Conservation (phyloP, 1,139 yeast species). For the Geotrichum klebahnii region DNA sequence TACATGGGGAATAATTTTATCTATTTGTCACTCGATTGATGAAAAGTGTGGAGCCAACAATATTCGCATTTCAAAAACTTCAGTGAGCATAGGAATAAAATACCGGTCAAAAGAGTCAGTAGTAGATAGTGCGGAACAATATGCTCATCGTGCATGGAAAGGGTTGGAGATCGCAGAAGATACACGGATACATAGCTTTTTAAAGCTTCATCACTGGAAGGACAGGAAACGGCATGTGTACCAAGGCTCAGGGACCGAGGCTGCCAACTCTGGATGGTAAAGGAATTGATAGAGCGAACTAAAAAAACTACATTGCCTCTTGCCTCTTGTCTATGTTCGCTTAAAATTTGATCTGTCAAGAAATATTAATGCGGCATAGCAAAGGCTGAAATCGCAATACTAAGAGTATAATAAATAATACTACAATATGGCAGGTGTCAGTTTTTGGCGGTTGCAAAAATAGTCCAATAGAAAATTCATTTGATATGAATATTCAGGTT, state of each 20-base stretch:
- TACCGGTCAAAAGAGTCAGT: conserved; percentile 21
- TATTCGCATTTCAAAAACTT: conserved; percentile 18
- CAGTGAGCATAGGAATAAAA: conserved; percentile 23
- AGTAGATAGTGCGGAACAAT: conserved; percentile 24
- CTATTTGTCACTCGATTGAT: conserved; percentile 9
- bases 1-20: conserved; percentile 17
- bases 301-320: too few relatives aligned
- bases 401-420: too few relatives aligned
- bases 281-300: too few relatives aligned
- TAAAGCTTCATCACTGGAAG: conserved; percentile 17
- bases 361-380: too few relatives aligned
- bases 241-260: conserved; percentile 18
- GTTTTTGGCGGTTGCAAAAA: too few relatives aligned
- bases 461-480: too few relatives aligned
- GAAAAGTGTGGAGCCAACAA: conserved; percentile 15
- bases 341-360: too few relatives aligned
- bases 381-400: too few relatives aligned
- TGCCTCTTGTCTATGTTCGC: too few relatives aligned
- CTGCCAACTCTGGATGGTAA: conserved; percentile 20
- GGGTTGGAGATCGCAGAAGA: conserved; percentile 25
- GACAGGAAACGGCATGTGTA: conserved; percentile 17
- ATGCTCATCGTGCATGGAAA: conserved; percentile 25
- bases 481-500: too few relatives aligned
- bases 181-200: conserved; percentile 2
- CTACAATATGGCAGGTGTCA: too few relatives aligned